phyloP scores from a whole-genome alignment of 441 rosid genomes.

The Gossypium armourianum region DNA sequence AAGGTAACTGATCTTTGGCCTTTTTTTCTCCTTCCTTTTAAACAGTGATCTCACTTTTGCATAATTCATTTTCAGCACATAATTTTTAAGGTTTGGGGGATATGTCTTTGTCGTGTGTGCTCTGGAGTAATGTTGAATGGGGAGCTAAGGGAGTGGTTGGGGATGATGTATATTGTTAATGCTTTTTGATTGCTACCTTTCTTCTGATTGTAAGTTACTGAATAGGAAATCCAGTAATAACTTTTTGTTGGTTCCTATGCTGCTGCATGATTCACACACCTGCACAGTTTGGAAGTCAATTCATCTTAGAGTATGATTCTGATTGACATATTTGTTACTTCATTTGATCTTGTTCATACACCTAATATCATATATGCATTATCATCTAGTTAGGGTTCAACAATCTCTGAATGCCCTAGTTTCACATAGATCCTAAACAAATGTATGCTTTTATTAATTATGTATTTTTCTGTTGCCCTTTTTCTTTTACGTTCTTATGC shows the following conservation, averaged over 20 bases:
- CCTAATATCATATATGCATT: not conserved
- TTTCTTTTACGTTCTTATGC: not conserved
- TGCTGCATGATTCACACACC: constrained; percentile 2
- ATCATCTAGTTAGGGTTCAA: not conserved
- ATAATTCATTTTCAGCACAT: not conserved
- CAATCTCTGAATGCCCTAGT: not conserved
- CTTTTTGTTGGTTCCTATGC: not conserved
- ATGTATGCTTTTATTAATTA: not conserved
- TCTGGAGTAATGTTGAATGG: not conserved
- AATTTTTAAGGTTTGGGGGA: not conserved
- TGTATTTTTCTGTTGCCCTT: constrained; percentile 1
- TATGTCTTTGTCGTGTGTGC: not conserved
- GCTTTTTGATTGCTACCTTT: not conserved
- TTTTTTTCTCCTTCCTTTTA: not conserved
- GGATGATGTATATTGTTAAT: not conserved
- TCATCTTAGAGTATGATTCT: not conserved
- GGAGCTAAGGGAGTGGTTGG: not conserved
- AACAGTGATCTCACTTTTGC: not conserved
- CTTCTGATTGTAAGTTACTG: not conserved
- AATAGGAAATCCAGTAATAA: not conserved
- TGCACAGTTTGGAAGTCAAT: not conserved
- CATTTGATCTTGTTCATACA: constrained; percentile 4
- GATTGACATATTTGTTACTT: constrained; percentile 4
- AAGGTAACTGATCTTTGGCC: constrained; percentile 41
- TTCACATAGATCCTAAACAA: not conserved